These are phyloP conservation scores for Podospora pseudoanserina DNA, from an alignment of 495 filamentous ascomycete genomes.

Conservation along the genomic window DNA sequence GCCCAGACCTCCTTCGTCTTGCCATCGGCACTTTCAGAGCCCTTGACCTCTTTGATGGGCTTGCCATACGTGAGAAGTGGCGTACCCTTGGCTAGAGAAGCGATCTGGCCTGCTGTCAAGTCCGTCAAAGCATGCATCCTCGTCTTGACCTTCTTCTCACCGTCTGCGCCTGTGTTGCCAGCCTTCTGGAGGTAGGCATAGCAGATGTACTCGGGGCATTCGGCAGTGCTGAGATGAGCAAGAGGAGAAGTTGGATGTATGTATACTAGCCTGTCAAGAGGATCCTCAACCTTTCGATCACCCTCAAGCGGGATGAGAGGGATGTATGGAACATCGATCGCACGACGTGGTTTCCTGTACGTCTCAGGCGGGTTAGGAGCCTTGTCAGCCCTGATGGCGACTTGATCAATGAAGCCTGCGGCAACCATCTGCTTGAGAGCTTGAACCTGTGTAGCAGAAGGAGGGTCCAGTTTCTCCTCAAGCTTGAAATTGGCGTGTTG, in stretches of 20 bases:
- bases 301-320: constrained; percentile 72
- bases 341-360: constrained; percentile 66
- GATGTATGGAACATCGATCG: constrained; percentile 86
- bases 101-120: constrained; percentile 70
- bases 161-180: constrained; percentile 44
- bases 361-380: constrained; percentile 69
- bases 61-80: constrained; percentile 83
- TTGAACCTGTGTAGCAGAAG: constrained; percentile 67
- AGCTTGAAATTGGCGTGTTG: constrained; percentile 58
- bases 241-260: constrained; percentile 82
- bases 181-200: constrained; percentile 81
- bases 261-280: constrained; percentile 59
- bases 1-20: constrained; percentile 75
- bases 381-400: constrained; percentile 89
- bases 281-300: constrained; percentile 33
- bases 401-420: constrained; percentile 90
- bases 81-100: constrained; percentile 76
- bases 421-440: constrained; percentile 87
- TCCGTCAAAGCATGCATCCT: constrained; percentile 85
- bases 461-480: constrained; percentile 61
- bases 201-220: constrained; percentile 77
- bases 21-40: constrained; percentile 45
- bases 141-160: constrained; percentile 63
- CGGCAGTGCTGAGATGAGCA: constrained; percentile 62
- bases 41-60: constrained; percentile 69